Conservation (phyloP, 352 stramenopile species). For the Pythium graminicola region DNA sequence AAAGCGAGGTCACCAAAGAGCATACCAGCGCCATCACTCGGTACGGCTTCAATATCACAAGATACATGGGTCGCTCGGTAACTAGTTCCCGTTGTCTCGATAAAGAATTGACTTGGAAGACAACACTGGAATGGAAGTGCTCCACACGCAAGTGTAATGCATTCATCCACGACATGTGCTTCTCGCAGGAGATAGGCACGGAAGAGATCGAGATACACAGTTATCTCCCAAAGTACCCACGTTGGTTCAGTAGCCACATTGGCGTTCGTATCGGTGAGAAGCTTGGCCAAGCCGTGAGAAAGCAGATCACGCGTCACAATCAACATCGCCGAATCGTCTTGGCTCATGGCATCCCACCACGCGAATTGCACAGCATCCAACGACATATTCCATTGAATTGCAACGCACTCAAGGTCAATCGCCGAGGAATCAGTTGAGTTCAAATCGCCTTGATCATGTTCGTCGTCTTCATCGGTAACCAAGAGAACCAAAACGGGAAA, state of each 20-base stretch:
- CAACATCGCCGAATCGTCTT: conserved; percentile 49
- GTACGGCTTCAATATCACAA: not conserved
- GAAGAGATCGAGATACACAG: conserved; percentile 50
- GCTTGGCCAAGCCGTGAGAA: conserved; percentile 35
- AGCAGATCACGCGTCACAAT: conserved; percentile 46
- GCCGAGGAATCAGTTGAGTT: too few relatives aligned
- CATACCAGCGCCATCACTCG: conserved; percentile 9
- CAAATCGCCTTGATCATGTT: too few relatives aligned
- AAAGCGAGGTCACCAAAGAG: conserved; percentile 22
- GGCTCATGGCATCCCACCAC: conserved; percentile 60
- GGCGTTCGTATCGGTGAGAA: not conserved
- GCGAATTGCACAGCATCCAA: conserved; percentile 47
- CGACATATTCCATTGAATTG: conserved; percentile 61
- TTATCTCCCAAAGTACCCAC: conserved; percentile 52
- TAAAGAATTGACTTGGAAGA: conserved; percentile 37
- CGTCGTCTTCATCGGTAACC: conserved; percentile 37
- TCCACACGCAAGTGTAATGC: not conserved
- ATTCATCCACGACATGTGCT: conserved; percentile 3
- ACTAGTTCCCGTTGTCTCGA: conserved; percentile 54
- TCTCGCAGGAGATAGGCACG: conserved; percentile 52
- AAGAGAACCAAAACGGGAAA: conserved; percentile 56
- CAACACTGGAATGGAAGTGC: conserved; percentile 18
- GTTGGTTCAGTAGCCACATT: not conserved
- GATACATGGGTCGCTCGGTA: conserved; percentile 31
- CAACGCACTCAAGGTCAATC: conserved; percentile 27